phyloP scores from a whole-genome alignment of 2,329 filamentous ascomycete genomes.

The Venturia pyrina region DNA sequence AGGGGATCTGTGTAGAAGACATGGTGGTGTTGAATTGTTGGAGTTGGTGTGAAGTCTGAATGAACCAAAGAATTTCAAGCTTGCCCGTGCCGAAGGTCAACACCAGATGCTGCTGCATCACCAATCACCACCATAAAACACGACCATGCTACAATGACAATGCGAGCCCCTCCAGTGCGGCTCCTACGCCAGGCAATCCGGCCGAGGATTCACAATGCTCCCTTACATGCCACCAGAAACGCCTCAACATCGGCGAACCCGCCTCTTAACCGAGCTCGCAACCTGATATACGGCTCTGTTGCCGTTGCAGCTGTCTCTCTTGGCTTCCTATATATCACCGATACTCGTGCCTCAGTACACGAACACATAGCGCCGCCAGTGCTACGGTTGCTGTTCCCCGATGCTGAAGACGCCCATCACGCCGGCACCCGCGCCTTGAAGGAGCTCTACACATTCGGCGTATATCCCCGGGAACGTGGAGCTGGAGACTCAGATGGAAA shows the following conservation, averaged over 20 bases:
- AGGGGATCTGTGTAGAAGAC: background rate
- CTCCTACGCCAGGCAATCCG: background rate
- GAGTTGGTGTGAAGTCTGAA: background rate
- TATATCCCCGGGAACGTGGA: slow-evolving; percentile 78
- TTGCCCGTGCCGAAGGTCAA: background rate
- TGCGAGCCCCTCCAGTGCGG: background rate
- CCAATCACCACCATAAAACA: background rate
- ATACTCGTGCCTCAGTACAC: slow-evolving; percentile 44
- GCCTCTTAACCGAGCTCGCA: slow-evolving; percentile 17
- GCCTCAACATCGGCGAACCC: slow-evolving; percentile 1
- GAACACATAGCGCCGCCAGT: slow-evolving; percentile 47
- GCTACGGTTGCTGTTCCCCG: slow-evolving; percentile 56
- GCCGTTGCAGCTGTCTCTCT: slow-evolving; percentile 37
- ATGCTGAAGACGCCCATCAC: slow-evolving; percentile 90
- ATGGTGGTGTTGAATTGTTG: background rate
- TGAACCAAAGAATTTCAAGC: background rate
- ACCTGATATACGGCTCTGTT: slow-evolving; percentile 44
- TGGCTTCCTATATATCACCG: slow-evolving; percentile 42
- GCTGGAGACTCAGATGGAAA: slow-evolving; percentile 26
- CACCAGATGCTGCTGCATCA: background rate
- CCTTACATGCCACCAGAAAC: slow-evolving; percentile 4
- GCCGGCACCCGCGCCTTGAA: slow-evolving; percentile 62
- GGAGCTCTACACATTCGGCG: slow-evolving; percentile 58
- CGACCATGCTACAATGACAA: slow-evolving; percentile 8
- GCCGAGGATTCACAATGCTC: background rate